Percentiles rank a stretch among this genome's conserved stretches.
Evolutionary conservation across 2,329 filamentous ascomycete genomes (phyloP).

Genomic region (Xylaria sp.): DNA sequence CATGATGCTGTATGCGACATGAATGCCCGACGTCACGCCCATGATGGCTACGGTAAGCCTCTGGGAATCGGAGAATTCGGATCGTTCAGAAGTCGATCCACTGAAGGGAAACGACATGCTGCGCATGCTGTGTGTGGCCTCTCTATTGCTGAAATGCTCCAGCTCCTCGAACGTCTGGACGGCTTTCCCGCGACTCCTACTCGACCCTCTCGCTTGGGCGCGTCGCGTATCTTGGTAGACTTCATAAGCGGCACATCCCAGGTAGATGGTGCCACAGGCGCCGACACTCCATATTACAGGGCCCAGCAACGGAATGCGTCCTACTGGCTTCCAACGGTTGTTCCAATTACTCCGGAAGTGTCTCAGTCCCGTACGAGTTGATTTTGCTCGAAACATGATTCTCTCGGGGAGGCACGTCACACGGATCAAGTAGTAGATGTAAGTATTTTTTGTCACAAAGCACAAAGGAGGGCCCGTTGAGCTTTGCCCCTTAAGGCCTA

Average conservation of each 20-base stretch:
- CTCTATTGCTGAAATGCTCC: slow-evolving; percentile 18
- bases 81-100: slow-evolving; percentile 1
- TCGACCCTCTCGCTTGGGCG: slow-evolving; percentile 15
- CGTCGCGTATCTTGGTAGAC: slow-evolving; percentile 39
- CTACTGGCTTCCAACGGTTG: not conserved
- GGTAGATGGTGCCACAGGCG: slow-evolving; percentile 40
- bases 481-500: too few relatives aligned
- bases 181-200: not conserved
- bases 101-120: not conserved
- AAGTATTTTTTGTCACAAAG: too few relatives aligned
- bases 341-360: too few relatives aligned
- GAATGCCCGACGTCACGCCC: slow-evolving; percentile 33
- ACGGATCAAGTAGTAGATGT: not conserved
- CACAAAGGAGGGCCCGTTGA: too few relatives aligned
- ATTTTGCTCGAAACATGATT: slow-evolving; percentile 21
- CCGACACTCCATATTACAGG: slow-evolving; percentile 43
- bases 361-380: not conserved
- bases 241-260: slow-evolving; percentile 44
- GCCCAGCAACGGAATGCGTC: slow-evolving; percentile 39
- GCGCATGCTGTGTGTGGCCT: not conserved
- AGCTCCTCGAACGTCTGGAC: slow-evolving; percentile 37
- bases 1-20: slow-evolving; percentile 16
- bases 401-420: not conserved
- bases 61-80: slow-evolving; percentile 29
- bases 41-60: slow-evolving; percentile 32